A percentile compares a stretch with the other conserved stretches of the same genome.
These are phyloP conservation scores for Fusarium mundagurra DNA, from an alignment of 2,329 filamentous ascomycete species.

Conservation along the genomic window DNA sequence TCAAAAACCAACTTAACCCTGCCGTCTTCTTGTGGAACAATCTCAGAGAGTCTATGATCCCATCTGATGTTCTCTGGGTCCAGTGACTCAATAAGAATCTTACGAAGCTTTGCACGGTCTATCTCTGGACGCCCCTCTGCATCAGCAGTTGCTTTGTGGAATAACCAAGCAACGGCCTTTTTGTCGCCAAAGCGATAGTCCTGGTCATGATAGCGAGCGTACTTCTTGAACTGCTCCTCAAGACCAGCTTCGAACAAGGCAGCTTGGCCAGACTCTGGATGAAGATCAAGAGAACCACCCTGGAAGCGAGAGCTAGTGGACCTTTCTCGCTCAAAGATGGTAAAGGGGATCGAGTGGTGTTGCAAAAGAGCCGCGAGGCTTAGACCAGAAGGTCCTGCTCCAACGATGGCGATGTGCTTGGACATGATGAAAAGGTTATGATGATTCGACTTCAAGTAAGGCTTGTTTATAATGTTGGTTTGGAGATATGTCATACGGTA, in stretches of 20 bases:
- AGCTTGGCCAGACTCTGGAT: background rate
- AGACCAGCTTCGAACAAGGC: background rate
- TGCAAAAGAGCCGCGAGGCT: background rate
- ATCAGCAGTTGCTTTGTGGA: background rate
- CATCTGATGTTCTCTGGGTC: background rate
- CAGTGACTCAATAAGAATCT: background rate
- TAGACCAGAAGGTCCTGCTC: background rate
- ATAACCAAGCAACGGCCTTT: background rate
- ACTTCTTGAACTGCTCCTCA: background rate
- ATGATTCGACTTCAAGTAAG: rapidly evolving
- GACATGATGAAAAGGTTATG: background rate
- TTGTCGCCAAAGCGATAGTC: background rate
- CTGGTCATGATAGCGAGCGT: background rate
- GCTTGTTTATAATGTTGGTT: rapidly evolving
- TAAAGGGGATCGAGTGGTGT: background rate
- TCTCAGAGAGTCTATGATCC: background rate
- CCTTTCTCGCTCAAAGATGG: background rate
- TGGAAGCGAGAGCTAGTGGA: background rate
- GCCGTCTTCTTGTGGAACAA: background rate
- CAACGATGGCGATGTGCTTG: background rate
- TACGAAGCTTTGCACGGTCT: background rate
- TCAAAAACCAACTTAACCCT: background rate
- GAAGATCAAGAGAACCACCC: background rate
- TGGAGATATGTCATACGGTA: too few species aligned
- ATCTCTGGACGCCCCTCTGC: background rate